Percentiles rank a stretch among this genome's conserved stretches.
phyloP scores from a whole-genome alignment of 257 asterid species.

The Plantago ovata region DNA sequence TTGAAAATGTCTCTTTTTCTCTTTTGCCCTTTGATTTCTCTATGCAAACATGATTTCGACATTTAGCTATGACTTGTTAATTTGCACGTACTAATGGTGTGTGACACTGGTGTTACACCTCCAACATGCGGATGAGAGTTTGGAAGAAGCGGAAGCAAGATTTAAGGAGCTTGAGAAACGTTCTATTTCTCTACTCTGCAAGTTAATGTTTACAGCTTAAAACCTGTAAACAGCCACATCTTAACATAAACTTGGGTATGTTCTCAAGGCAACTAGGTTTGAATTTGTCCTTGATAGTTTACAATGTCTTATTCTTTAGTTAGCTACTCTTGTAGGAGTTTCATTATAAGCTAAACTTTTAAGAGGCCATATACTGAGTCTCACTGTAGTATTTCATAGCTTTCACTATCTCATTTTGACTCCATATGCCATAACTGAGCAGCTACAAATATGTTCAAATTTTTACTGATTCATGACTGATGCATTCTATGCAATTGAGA shows the following conservation, averaged over 20 bases:
- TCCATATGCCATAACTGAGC: too few relatives aligned
- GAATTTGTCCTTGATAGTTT: conserved; percentile 15
- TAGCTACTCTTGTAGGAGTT: conserved; percentile 91
- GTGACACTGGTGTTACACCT: conserved; percentile 49
- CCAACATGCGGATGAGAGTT: conserved; percentile 68
- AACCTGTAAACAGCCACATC: neutral
- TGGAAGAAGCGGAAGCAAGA: conserved; percentile 84
- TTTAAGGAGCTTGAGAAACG: conserved; percentile 93
- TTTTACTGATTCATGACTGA: too few relatives aligned
- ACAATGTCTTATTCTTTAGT: conserved; percentile 45
- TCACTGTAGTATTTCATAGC: too few relatives aligned
- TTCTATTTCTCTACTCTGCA: conserved; percentile 11
- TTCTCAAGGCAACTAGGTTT: conserved; percentile 16
- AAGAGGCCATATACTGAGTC: too few relatives aligned
- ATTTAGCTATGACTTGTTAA: conserved; percentile 16
- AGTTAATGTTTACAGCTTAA: conserved; percentile 10
- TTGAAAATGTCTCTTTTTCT: conserved; percentile 60
- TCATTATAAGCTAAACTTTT: conserved; percentile 91
- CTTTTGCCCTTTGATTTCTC: conserved; percentile 10
- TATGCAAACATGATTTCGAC: conserved; percentile 3
- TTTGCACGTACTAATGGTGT: conserved; percentile 18
- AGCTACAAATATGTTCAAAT: too few relatives aligned
- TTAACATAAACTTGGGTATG: conserved; percentile 2
- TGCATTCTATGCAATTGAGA: too few relatives aligned
- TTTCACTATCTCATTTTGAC: too few relatives aligned